These are phyloP conservation scores for Vigna hirtella DNA, from an alignment of 306 rosid genomes.

Conservation along the genomic window DNA sequence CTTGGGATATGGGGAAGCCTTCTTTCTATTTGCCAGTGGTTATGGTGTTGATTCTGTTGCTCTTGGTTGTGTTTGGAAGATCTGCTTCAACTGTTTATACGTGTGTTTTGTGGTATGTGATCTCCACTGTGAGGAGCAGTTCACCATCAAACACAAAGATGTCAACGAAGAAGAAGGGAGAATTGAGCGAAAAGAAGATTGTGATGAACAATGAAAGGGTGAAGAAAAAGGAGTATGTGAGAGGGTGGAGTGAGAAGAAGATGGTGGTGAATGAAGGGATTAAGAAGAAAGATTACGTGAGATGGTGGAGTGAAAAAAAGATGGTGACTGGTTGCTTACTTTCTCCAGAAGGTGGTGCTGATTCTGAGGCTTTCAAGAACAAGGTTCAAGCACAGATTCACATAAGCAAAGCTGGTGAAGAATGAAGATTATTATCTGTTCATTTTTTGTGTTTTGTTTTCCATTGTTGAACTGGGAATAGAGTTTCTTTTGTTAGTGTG, in stretches of 20 bases:
- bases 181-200: conserved; percentile 52
- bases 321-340: conserved; percentile 36
- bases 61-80: conserved; percentile 67
- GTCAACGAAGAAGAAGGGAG: conserved; percentile 45
- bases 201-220: conserved; percentile 31
- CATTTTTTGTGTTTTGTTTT: not conserved
- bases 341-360: conserved; percentile 38
- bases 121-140: conserved; percentile 57
- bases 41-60: conserved; percentile 58
- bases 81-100: conserved; percentile 63
- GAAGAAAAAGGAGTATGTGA: conserved; percentile 50
- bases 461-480: conserved; percentile 25
- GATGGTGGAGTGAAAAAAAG: conserved; percentile 57
- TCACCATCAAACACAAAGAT: conserved; percentile 12
- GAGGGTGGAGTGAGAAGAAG: conserved; percentile 53
- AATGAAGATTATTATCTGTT: conserved; percentile 24
- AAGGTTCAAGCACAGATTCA: conserved; percentile 43
- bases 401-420: conserved; percentile 72
- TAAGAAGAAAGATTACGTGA: conserved; percentile 51
- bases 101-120: conserved; percentile 70
- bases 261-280: conserved; percentile 32
- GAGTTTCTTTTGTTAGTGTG: conserved; percentile 39
- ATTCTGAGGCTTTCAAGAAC: conserved; percentile 27
- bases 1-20: conserved; percentile 51
- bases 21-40: conserved; percentile 62